Evolutionary conservation across 2,329 filamentous ascomycete species (phyloP), one percentile per base, ranked within the genome.

Genomic region (Teratosphaeriaceae sp.): DNA sequence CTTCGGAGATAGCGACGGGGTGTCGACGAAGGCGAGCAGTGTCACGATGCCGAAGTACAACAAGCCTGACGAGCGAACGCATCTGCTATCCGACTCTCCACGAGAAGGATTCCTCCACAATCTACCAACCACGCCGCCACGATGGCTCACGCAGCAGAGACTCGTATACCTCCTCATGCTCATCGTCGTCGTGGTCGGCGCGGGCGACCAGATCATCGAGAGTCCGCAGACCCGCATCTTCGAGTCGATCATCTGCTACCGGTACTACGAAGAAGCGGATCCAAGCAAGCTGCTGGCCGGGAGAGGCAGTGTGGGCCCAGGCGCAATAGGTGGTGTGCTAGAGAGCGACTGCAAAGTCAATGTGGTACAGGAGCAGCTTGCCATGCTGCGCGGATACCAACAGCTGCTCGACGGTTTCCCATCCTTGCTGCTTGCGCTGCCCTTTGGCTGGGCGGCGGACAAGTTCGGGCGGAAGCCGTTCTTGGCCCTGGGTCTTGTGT

Each of bases 241-340:
- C 49, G 76, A 80, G 54, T 65, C 68, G 40, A 68, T 78, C 35
- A 68, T 77, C 34, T 80, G 77, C 56, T 69, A 70, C 19, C 53
- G 65, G 13, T 65, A 71, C 47, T 73, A 71, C 49, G 68, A 71
- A 4, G 60, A 67, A 2, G 58, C 67, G 34, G 52, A 63, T 19
- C 56, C 67, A 0, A 50, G 50, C 23, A 51, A 59, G 35, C 39
- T 63, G 6, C 48, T 35, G 40, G 41, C 58, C 4, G 52, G 50
- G 13, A 47, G 57, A 40, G 47, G 44, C 6, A 44, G 41, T 19
- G 51, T 61, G 8, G 54, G 56, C 6, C 58, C 61, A 46, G 34
- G 53, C 40, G 60, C 61, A 2, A 54, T 63, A 2, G 47, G 59
- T 6, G 59, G 59, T 6, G 59, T 54, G 40, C 59, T 60, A 2